Base-by-base conservation (phyloP, 306 rosid species). In the Pyrus pyrifolia region DNA sequence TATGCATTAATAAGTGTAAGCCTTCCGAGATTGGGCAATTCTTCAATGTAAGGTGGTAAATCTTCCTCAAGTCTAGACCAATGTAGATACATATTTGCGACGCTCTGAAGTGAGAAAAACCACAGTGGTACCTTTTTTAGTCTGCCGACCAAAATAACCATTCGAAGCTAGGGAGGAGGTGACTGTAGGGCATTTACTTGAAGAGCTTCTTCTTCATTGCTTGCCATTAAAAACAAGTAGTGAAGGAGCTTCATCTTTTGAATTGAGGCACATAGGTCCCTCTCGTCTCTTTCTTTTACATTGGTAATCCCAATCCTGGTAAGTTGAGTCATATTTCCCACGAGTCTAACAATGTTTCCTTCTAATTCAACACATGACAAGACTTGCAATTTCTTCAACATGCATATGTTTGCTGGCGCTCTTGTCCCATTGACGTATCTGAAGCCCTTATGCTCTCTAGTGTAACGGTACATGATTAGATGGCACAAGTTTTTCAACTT, bases 121-220 rank as follows among this genome's bases (percentile, higher is more conserved):
- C 77, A 78, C 2, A 2, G 57, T 10, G 72, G 81, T 18, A 78
- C 65, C 14, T 8, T 78, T 6, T n/a, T 65, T 21, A 78, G 51
- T 62, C 63, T 78, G 8, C 79, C 60, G 1, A 5, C 22, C 57
- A 74, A 19, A 6, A 0, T 2, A 22, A 80, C 55, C 0, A 0
- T 27, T 40, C 1, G 45, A 52, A 80, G 80, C 11, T 58, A n/a
- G 1, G 67, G 79, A 31, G 83, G 83, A 61, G 76, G 76, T 11
- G 75, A 80, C 61, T 45, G 13, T 18, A 68, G 40, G 2, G 76
- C 68, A 46, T 69, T 30, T 9, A 60, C 0, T 27, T 40, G 62
- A 44, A 69, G 70, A 19, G 29, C 17, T 31, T 59, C 70, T 3
- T 77, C 80, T 23, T 60, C 63, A 45, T 17, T 13, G 11, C 49